Evolutionary conservation across 2,329 filamentous ascomycete species (phyloP).

Genomic region (Cladophialophora psammophila): DNA sequence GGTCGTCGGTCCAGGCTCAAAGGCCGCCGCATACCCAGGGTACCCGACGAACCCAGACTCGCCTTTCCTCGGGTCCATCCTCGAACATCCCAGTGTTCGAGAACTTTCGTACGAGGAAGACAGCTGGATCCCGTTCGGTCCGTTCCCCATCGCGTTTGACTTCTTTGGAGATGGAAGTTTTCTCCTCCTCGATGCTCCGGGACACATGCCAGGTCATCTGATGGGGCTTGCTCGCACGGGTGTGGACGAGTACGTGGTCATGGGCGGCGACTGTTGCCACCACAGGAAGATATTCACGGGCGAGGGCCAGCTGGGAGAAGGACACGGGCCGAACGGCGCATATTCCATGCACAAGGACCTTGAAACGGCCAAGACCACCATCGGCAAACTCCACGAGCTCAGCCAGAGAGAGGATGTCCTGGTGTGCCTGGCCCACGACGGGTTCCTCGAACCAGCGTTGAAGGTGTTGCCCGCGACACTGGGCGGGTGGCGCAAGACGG

Average conservation of each 20-base stretch:
- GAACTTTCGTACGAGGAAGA: constrained; percentile 46
- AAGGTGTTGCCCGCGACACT: neutral
- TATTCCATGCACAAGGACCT: constrained; percentile 41
- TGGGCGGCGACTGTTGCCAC: constrained; percentile 59
- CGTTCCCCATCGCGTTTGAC: constrained; percentile 47
- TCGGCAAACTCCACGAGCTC: constrained; percentile 36
- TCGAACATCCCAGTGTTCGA: constrained; percentile 45
- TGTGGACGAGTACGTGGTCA: constrained; percentile 54
- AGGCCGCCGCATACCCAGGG: constrained; percentile 55
- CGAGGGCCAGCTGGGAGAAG: constrained; percentile 14
- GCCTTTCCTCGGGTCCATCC: constrained; percentile 29
- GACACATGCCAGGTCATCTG: constrained; percentile 42
- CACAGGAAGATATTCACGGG: constrained; percentile 41
- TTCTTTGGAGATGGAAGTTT: constrained; percentile 66
- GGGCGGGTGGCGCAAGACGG: neutral
- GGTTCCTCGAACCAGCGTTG: constrained; percentile 6
- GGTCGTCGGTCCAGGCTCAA: constrained; percentile 63
- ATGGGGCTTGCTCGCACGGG: constrained; percentile 37
- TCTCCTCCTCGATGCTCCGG: constrained; percentile 58
- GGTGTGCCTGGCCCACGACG: constrained; percentile 20
- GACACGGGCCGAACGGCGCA: constrained; percentile 7
- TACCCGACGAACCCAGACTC: constrained; percentile 51
- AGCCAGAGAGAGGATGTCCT: constrained; percentile 17
- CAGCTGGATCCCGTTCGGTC: constrained; percentile 47
- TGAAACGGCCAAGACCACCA: constrained; percentile 35